These are phyloP conservation scores for Colletotrichum lupini DNA, from an alignment of 2,329 filamentous ascomycete genomes.

Conservation along the genomic window DNA sequence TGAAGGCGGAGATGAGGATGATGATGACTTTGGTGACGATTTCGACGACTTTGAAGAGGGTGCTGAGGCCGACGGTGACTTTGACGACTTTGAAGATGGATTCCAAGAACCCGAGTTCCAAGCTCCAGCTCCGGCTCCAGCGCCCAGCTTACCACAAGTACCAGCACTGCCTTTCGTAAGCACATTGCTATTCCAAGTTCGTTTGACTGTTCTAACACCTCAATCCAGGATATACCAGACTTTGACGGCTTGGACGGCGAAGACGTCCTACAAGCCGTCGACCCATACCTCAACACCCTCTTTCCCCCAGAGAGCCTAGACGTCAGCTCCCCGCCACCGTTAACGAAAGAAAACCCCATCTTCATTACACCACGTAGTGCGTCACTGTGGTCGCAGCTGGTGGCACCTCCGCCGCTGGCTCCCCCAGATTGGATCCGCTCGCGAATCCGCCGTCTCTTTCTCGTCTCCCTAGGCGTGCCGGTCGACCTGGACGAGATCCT, in stretches of 20 bases:
- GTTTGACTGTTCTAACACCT: constrained; percentile 56
- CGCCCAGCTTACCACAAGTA: constrained; percentile 47
- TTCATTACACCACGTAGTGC: constrained; percentile 89
- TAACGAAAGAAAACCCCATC: constrained; percentile 69
- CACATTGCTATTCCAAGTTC: constrained; percentile 35
- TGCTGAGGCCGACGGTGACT: constrained; percentile 64
- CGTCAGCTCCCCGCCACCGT: constrained; percentile 60
- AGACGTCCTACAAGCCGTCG: constrained; percentile 69
- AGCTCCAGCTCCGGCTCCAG: constrained; percentile 42
- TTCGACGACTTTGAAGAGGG: constrained; percentile 73
- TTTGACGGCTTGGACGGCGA: constrained; percentile 71
- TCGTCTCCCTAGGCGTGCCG: constrained; percentile 94
- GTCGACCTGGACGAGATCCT: constrained; percentile 98
- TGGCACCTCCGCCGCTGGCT: constrained; percentile 92
- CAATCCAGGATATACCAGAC: constrained; percentile 63
- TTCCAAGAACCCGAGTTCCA: constrained; percentile 69
- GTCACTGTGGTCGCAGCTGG: constrained; percentile 95
- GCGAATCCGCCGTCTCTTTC: constrained; percentile 91
- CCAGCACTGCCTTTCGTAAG: constrained; percentile 58
- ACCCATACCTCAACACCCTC: constrained; percentile 74
- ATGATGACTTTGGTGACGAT: constrained; percentile 67
- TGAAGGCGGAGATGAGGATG: constrained; percentile 44
- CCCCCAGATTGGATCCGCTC: constrained; percentile 98
- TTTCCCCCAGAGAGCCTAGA: constrained; percentile 70
- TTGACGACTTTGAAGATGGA: constrained; percentile 79